phyloP scores from a whole-genome alignment of 257 asterid genomes.

The Capsicum baccatum region DNA sequence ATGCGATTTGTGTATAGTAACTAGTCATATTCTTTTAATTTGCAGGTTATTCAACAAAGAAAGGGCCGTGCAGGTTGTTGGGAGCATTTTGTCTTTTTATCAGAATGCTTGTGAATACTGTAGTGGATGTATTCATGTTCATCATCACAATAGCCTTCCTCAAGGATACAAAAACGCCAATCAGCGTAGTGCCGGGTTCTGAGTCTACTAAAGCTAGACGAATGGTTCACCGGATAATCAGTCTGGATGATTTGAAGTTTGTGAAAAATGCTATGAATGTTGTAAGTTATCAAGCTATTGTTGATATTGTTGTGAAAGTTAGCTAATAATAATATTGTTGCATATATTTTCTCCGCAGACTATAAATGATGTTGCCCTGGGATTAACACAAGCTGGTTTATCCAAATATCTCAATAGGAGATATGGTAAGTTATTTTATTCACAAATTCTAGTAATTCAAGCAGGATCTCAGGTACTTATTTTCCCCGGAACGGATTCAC shows the following conservation, averaged over 20 bases:
- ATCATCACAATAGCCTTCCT: conserved; percentile 20
- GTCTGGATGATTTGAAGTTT: conserved; percentile 28
- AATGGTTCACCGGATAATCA: conserved; percentile 18
- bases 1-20: too few relatives aligned
- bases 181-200: neutral
- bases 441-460: neutral
- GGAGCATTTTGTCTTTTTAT: conserved; percentile 13
- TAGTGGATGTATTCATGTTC: neutral
- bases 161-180: conserved; percentile 29
- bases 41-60: conserved; percentile 11
- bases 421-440: conserved; percentile 40
- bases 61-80: neutral
- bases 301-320: neutral
- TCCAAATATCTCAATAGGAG: conserved; percentile 50
- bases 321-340: neutral
- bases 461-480: neutral
- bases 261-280: conserved; percentile 31
- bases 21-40: neutral
- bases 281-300: neutral
- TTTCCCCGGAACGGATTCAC: neutral
- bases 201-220: neutral
- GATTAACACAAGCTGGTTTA: conserved; percentile 50
- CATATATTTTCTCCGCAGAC: conserved; percentile 37
- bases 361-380: conserved; percentile 52
- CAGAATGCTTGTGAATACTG: neutral